Evolutionary conservation across 306 rosid genomes (phyloP), one percentile per base, ranked within the genome.

Genomic region (Vigna unguiculata): DNA sequence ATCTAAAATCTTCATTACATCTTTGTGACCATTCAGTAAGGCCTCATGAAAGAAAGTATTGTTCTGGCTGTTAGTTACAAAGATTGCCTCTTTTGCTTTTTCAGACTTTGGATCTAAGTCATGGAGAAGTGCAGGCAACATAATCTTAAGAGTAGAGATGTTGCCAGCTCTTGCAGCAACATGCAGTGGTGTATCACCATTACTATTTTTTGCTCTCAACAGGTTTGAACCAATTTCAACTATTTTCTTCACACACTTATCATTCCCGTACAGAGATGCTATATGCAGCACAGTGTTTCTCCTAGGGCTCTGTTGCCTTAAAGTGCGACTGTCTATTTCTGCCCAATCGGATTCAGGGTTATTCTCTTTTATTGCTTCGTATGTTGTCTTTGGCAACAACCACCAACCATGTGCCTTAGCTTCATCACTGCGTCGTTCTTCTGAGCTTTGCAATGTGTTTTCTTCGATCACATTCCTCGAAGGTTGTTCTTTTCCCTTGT

Each of bases 1-100:
- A 51, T 2, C 4, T 8, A 52, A 6, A 8, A 19, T 19, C 0
- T 4, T 3, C 6, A 7, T 25, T 6, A 36, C 48, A 22, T 40
- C 6, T 13, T 2, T 13, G 13, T 19, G 40, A 17, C 32, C 13
- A 4, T 22, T 13, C 4, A 9, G 1, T 17, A 69, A 70, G 64
- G 71, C 82, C 64, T 52, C 74, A 12, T 76, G 80, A 10, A 65
- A 6, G 32, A 76, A 30, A 43, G 12, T 40, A 7, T 76, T 76
- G 6, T 57, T 66, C 22, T 22, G 65, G 0, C 10, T 6, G 41
- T 72, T 55, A 7, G 2, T 7, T 4, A 0, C n/a, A 4, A 72
- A 24, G 40, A 57, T 22, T 13, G 19, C 9, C 0, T 11, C 0
- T 2, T 12, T 0, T 5, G 36, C 36, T 2, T 11, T 1, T 11